A percentile compares a stretch with the other conserved stretches of the same genome.
These are phyloP conservation scores for Trichothecium sympodiale DNA, from an alignment of 2,329 filamentous ascomycete species.

Conservation along the genomic window DNA sequence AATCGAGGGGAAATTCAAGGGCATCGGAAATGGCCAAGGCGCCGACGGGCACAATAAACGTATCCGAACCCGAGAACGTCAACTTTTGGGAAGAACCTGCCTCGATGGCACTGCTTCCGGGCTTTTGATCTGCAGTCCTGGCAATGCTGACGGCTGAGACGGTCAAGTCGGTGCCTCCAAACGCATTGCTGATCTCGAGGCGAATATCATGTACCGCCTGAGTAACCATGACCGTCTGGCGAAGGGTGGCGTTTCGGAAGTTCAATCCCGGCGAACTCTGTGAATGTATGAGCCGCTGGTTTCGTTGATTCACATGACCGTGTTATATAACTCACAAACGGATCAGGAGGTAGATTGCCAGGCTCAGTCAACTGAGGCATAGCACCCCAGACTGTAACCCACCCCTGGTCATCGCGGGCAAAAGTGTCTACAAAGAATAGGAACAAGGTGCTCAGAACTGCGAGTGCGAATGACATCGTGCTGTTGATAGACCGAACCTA, in stretches of 20 bases:
- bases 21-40: conserved; percentile 49
- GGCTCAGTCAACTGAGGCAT: conserved; percentile 54
- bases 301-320: neutral
- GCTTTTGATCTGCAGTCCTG: conserved; percentile 35
- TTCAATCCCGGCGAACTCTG: conserved; percentile 41
- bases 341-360: conserved; percentile 42
- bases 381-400: conserved; percentile 50
- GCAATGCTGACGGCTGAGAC: conserved; percentile 47
- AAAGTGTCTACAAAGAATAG: no score
- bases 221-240: conserved; percentile 49
- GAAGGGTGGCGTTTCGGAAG: conserved; percentile 48
- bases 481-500: no score
- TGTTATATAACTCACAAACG: conserved; percentile 37
- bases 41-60: conserved; percentile 40
- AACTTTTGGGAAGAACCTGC: conserved; percentile 34
- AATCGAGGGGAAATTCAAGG: conserved; percentile 35
- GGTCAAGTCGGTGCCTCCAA: conserved; percentile 44
- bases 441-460: no score
- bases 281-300: conserved; percentile 5
- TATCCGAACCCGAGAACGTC: conserved; percentile 41
- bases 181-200: conserved; percentile 50
- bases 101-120: conserved; percentile 37
- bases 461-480: no score
- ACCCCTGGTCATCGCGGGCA: conserved; percentile 26
- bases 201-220: conserved; percentile 41